These are phyloP conservation scores for Phytophthora pini DNA, from an alignment of 352 stramenopile species.

Conservation along the genomic window DNA sequence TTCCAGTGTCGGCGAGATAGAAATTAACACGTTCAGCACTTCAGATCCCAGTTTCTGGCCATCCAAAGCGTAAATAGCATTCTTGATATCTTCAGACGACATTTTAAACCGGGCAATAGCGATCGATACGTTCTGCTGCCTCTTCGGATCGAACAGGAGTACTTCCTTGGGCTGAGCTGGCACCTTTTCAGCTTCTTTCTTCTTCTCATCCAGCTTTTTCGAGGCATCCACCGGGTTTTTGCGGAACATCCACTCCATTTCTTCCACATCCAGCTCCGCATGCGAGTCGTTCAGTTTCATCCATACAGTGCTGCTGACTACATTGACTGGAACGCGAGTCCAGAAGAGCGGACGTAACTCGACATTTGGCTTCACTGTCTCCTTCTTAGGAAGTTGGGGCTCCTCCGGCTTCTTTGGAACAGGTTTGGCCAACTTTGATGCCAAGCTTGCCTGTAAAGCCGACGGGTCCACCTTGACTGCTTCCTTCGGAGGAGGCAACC, in stretches of 20 bases:
- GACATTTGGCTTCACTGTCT: constrained; percentile 86
- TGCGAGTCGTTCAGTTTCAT: constrained; percentile 83
- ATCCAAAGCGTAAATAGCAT: constrained; percentile 86
- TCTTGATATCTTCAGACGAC: constrained; percentile 87
- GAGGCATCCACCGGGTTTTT: constrained; percentile 74
- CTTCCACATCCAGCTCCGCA: constrained; percentile 70
- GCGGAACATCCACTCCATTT: constrained; percentile 92
- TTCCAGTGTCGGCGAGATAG: constrained; percentile 87
- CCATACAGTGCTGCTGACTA: constrained; percentile 88
- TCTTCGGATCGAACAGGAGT: constrained; percentile 95
- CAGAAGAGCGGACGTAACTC: constrained; percentile 91
- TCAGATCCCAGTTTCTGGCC: constrained; percentile 77
- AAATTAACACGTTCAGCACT: constrained; percentile 88
- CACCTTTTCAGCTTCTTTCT: constrained; percentile 65
- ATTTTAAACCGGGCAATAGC: constrained; percentile 96
- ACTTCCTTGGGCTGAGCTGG: constrained; percentile 63
- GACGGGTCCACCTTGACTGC: constrained; percentile 75
- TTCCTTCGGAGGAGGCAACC: constrained; percentile 66
- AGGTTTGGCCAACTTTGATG: constrained; percentile 50
- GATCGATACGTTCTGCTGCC: constrained; percentile 98
- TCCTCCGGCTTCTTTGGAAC: constrained; percentile 67
- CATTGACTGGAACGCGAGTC: constrained; percentile 87
- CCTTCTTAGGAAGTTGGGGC: constrained; percentile 84
- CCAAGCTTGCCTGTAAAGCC: constrained; percentile 66
- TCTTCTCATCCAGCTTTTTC: constrained; percentile 85